Evolutionary conservation across 495 filamentous ascomycete genomes (phyloP), one percentile per base, ranked within the genome.

Genomic region (Barbatosphaeria neglecta): DNA sequence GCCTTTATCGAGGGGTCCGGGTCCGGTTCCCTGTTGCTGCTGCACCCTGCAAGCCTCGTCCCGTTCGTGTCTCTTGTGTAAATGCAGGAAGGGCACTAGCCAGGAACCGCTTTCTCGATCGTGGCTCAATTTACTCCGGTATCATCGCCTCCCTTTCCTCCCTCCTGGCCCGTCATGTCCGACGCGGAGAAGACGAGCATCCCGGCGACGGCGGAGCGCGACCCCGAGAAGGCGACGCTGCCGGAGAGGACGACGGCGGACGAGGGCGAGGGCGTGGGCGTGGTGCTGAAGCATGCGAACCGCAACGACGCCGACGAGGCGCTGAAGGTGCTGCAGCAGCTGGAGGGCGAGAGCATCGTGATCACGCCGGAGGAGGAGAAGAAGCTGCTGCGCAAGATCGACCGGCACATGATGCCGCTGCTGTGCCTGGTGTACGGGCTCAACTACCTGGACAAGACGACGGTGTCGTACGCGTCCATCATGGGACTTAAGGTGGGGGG

Each of bases 361-460:
- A 38, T 67, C 40, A 66, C 54, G 6, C 52, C 57, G 35, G 63
- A 67, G 38, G 54, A 57, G 8, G 64, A 67, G 56, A 74, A 67
- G 43, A 68, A 67, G 15, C 49, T 83, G 13, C 48, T 83, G 22
- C 56, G 60, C 18, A 77, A 67, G 22, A 83, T 83, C 43, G 80
- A 83, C 50, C 65, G 64, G 57, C 70, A 80, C 50, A 56, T 83
- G 48, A 78, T 83, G 75, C 80, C 80, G 0, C 68, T 66, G 28
- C 54, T 83, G 55, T 83, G 79, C 45, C 54, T 75, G 35, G 66
- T 81, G 7, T 82, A 83, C 48, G 77, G 76, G 6, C 72, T 83
- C 62, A 79, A 82, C 50, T 83, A 72, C 54, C 57, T 82, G 13
- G 80, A 83, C 54, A 83, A 83, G 58, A 81, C 76, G 0, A 81